Evolutionary conservation across 768 basidiomycete species (phyloP).

Genomic region (Hydnomerulius pinastri): DNA sequence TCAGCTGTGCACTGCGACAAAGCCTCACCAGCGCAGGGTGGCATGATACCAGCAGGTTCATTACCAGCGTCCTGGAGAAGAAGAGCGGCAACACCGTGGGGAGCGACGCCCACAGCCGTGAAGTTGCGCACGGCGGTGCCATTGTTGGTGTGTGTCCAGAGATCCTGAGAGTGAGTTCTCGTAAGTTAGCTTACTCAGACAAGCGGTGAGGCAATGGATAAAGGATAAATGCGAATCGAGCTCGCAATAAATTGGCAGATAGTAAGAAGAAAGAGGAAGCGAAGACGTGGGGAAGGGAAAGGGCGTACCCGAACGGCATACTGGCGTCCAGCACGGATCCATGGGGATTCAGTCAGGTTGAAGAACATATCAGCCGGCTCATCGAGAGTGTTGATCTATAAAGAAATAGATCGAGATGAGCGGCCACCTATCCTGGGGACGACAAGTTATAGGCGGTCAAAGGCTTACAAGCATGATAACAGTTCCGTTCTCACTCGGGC

Average conservation of each 20-base stretch:
- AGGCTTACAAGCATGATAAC: conserved; percentile 63
- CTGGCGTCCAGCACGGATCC: conserved; percentile 65
- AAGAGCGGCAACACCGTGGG: conserved; percentile 68
- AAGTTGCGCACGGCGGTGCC: conserved; percentile 64
- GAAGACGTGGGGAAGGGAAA: background rate
- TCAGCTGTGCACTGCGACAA: conserved; percentile 55
- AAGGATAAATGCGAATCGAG: background rate
- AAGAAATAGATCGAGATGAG: background rate
- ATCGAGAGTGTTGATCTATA: conserved; percentile 57
- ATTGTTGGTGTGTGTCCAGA: conserved; percentile 72
- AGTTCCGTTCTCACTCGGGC: conserved; percentile 59
- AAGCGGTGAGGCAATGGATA: background rate
- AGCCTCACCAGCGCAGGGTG: conserved; percentile 50
- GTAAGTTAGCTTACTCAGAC: background rate
- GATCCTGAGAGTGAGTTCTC: conserved; percentile 43
- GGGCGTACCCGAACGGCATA: conserved; percentile 58
- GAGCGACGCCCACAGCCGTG: conserved; percentile 45
- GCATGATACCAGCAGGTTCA: conserved; percentile 59
- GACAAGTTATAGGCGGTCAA: background rate
- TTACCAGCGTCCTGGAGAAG: conserved; percentile 66
- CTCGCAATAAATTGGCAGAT: no score
- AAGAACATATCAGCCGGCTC: conserved; percentile 58
- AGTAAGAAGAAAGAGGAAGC: no score
- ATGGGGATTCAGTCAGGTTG: conserved; percentile 66
- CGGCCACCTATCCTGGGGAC: background rate